Evolutionary conservation across 352 stramenopile species (phyloP).

Genomic region (Globisporangium orthogonon): DNA sequence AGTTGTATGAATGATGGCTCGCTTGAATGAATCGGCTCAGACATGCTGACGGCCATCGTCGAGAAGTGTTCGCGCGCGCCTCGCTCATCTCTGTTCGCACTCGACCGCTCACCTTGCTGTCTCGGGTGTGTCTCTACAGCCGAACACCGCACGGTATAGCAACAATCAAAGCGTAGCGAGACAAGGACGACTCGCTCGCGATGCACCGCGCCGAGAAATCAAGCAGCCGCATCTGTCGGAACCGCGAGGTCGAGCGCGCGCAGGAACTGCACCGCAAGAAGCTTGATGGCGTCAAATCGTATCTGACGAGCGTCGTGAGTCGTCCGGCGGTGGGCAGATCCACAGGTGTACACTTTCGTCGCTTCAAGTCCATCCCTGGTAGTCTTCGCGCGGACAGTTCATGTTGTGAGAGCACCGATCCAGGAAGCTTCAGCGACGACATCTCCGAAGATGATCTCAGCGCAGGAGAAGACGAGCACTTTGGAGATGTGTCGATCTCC

Average conservation of each 20-base stretch:
- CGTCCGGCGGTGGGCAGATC: slow-evolving; percentile 11
- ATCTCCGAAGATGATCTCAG: not conserved
- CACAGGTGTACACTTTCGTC: slow-evolving; percentile 1
- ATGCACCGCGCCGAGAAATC: slow-evolving; percentile 77
- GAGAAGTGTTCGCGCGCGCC: too few relatives aligned
- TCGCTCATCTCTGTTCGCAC: too few relatives aligned
- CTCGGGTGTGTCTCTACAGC: too few relatives aligned
- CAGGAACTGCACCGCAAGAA: slow-evolving; percentile 70
- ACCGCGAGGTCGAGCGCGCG: slow-evolving; percentile 60
- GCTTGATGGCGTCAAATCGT: slow-evolving; percentile 60
- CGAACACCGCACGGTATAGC: too few relatives aligned
- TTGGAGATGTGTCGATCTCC: not conserved
- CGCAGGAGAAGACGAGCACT: not conserved
- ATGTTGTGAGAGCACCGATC: not conserved
- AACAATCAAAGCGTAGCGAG: too few relatives aligned
- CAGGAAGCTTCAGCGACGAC: not conserved
- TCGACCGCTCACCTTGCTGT: too few relatives aligned
- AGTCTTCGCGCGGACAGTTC: not conserved
- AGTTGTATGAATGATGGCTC: not conserved
- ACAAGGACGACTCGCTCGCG: not conserved
- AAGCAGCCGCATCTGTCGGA: slow-evolving; percentile 70
- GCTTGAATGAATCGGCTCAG: not conserved
- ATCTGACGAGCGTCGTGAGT: slow-evolving; percentile 23
- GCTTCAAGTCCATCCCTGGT: slow-evolving; percentile 4
- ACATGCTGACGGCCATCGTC: too few relatives aligned